Conservation (phyloP, 306 rosid species). For the Dryas alaskensis region DNA sequence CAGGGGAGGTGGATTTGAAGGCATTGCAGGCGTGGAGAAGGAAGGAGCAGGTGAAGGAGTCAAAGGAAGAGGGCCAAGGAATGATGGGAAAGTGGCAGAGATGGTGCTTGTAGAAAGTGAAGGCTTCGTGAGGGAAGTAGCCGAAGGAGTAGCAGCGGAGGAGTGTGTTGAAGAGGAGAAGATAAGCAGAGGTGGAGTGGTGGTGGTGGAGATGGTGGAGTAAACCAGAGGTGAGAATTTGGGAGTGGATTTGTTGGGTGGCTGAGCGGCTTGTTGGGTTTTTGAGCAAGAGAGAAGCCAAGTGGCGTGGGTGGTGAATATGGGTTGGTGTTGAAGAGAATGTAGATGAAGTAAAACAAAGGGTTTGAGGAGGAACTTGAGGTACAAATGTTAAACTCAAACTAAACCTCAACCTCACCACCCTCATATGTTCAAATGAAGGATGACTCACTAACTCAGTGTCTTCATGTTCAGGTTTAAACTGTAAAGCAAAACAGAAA, state of each 20-base stretch:
- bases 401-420: too few species aligned
- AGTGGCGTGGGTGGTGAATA: constrained; percentile 35
- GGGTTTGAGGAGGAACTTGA: neutral
- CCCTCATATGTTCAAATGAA: too few species aligned
- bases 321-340: neutral
- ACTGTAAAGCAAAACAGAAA: too few species aligned
- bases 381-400: neutral
- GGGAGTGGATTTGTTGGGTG: constrained; percentile 52
- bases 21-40: constrained; percentile 53
- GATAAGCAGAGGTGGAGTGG: constrained; percentile 10
- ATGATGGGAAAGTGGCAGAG: neutral
- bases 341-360: neutral
- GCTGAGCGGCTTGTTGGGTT: constrained; percentile 31
- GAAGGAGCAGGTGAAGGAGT: constrained; percentile 55
- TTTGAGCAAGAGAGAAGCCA: constrained; percentile 50
- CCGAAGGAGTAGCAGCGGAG: constrained; percentile 42
- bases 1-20: constrained; percentile 18
- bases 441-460: too few species aligned
- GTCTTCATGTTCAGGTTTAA: too few species aligned
- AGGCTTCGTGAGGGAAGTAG: constrained; percentile 39
- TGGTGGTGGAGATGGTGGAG: constrained; percentile 12
- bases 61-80: constrained; percentile 23
- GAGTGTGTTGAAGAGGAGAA: constrained; percentile 53
- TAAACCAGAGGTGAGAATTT: constrained; percentile 48
- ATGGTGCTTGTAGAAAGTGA: constrained; percentile 33